Conservation (phyloP, 257 asterid species). For the Thymus mandschuricus region DNA sequence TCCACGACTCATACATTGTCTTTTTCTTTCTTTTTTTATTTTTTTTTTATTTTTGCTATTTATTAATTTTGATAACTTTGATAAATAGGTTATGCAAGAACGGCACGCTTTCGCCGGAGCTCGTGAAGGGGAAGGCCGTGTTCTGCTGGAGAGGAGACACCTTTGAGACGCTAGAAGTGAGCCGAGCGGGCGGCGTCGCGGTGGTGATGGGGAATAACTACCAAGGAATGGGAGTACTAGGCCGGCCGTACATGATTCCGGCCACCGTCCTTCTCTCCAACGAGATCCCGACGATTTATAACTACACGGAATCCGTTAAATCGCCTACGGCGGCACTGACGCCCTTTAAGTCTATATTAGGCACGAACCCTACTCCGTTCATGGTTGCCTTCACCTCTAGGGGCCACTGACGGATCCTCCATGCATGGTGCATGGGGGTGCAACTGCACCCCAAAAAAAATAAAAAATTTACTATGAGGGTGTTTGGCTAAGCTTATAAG, state of each 20-base stretch:
- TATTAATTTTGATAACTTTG: too few relatives aligned
- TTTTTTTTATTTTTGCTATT: too few relatives aligned
- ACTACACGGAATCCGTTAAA: slow-evolving; percentile 27
- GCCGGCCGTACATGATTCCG: slow-evolving; percentile 36
- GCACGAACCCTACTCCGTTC: slow-evolving; percentile 44
- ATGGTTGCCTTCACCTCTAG: slow-evolving; percentile 43
- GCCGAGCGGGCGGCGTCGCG: slow-evolving; percentile 55
- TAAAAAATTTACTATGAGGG: too few relatives aligned
- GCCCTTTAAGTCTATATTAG: slow-evolving; percentile 21
- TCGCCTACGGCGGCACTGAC: not conserved
- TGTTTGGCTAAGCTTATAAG: too few relatives aligned
- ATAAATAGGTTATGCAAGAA: slow-evolving; percentile 28
- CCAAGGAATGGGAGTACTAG: slow-evolving; percentile 32
- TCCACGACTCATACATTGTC: slow-evolving; percentile 23
- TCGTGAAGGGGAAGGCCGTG: slow-evolving; percentile 50
- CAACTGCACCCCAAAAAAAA: too few relatives aligned
- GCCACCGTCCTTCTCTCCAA: slow-evolving; percentile 24
- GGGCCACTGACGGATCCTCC: too few relatives aligned
- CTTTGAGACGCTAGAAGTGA: slow-evolving; percentile 40
- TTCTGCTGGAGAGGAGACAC: slow-evolving; percentile 36
- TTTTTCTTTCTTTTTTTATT: not conserved
- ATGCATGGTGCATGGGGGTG: too few relatives aligned
- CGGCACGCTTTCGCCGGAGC: slow-evolving; percentile 48
- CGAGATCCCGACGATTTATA: slow-evolving; percentile 4
- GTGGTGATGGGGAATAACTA: slow-evolving; percentile 34